Base-by-base conservation (phyloP, 768 basidiomycete genomes). In the Mycena crocata region DNA sequence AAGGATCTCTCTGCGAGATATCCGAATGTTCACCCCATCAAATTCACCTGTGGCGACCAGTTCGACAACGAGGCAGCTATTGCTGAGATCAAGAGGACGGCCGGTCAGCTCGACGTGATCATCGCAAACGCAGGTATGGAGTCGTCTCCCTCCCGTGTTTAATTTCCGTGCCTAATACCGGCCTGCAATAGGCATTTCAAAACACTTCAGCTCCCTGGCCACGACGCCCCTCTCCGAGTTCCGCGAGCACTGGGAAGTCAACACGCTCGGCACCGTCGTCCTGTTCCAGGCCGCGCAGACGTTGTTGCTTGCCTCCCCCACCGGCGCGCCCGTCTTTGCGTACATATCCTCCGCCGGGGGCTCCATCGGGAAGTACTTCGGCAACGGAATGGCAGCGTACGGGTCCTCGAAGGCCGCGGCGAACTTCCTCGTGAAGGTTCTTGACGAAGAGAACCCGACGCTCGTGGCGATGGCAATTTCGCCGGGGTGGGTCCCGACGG, bases 391-490 rank as follows among this genome's bases (percentile, higher is more conserved):
- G 24, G n/a, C 24, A 39, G 24, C 51, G 50, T n/a, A n/a, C n/a
- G n/a, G n/a, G n/a, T n/a, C n/a, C n/a, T n/a, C n/a, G n/a, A n/a
- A n/a, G n/a, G n/a, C 50, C 23, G 61, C 61, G 32, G 26, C 17
- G 31, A 62, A 62, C 61, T 54, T 37, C 51, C 37, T 62, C 39
- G 39, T 40, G 3, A 57, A 54, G n/a, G 21, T 21, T 14, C 51
- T 54, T 13, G 35, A 54, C 51, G 31, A 24, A 17, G 51, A 54
- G 40, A 14, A 57, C 42, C 23, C 37, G 24, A 24, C 28, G 14
- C 37, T 57, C 10, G 37, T 39, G 5, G 56, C 37, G 28, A 17
- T 40, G 24, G 37, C 59, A 19, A 30, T 61, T n/a, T n/a, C n/a
- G n/a, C n/a, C n/a, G n/a, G n/a, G n/a, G n/a, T n/a, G n/a, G n/a